Evolutionary conservation across 2,329 filamentous ascomycete species (phyloP).

Genomic region (Cercospora janseana): DNA sequence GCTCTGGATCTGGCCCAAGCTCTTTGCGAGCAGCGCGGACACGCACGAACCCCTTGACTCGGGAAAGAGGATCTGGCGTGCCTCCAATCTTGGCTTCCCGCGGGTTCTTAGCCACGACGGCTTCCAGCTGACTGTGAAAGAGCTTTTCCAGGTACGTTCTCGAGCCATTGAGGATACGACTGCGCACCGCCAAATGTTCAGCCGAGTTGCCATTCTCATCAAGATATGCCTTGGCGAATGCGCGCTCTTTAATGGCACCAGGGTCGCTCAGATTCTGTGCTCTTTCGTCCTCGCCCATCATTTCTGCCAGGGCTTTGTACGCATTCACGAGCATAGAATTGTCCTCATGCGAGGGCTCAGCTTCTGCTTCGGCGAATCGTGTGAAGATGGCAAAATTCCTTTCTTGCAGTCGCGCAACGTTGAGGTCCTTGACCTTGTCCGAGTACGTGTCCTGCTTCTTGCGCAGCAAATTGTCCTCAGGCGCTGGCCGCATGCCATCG

Average conservation of each 20-base stretch:
- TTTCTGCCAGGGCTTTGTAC: slow-evolving; percentile 75
- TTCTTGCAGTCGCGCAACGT: slow-evolving; percentile 66
- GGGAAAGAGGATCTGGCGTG: slow-evolving; percentile 81
- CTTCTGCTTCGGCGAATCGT: slow-evolving; percentile 73
- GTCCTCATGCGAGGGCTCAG: slow-evolving; percentile 64
- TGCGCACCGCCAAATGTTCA: slow-evolving; percentile 66
- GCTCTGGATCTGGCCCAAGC: slow-evolving; percentile 70
- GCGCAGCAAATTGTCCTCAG: slow-evolving; percentile 72
- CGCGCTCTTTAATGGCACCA: slow-evolving; percentile 69
- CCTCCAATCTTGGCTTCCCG: slow-evolving; percentile 87
- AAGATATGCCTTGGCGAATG: slow-evolving; percentile 73
- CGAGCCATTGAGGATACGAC: slow-evolving; percentile 75
- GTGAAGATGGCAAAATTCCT: slow-evolving; percentile 70
- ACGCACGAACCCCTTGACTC: slow-evolving; percentile 88
- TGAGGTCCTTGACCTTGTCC: slow-evolving; percentile 75
- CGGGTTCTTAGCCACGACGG: slow-evolving; percentile 75
- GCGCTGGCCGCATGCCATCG: slow-evolving; percentile 48
- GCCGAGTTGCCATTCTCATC: slow-evolving; percentile 68
- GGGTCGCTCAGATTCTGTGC: slow-evolving; percentile 59
- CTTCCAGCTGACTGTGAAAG: slow-evolving; percentile 76
- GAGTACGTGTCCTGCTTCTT: slow-evolving; percentile 83
- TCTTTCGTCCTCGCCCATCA: slow-evolving; percentile 69
- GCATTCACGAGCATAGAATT: slow-evolving; percentile 68
- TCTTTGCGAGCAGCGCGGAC: slow-evolving; percentile 77
- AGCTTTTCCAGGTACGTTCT: slow-evolving; percentile 75